Percentiles rank a stretch among this genome's conserved stretches.
Evolutionary conservation across 148 eudicot genomes (phyloP).

Genomic region (Talinum fruticosum): DNA sequence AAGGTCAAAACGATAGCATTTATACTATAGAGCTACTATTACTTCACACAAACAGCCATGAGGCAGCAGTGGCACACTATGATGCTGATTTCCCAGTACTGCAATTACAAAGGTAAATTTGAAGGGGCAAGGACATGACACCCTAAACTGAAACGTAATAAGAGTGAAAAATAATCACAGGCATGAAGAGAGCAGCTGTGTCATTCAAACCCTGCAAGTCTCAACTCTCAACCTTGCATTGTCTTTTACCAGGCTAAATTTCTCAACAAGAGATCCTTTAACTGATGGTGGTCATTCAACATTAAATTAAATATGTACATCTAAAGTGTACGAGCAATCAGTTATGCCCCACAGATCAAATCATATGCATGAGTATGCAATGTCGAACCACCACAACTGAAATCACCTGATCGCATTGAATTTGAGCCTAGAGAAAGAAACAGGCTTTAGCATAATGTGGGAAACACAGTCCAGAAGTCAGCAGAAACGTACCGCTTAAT

Average conservation of each 20-base stretch:
- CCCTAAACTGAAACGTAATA: too few relatives aligned
- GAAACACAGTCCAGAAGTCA: not conserved
- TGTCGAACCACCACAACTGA: not conserved
- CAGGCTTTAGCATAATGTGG: not conserved
- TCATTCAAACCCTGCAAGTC: not conserved
- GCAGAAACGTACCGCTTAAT: too few relatives aligned
- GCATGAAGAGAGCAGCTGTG: not conserved
- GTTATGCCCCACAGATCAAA: not conserved
- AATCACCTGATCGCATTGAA: not conserved
- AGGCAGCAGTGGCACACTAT: too few relatives aligned
- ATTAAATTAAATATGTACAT: too few relatives aligned
- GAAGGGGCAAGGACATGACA: too few relatives aligned
- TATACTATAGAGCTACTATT: too few relatives aligned
- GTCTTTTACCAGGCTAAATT: not conserved
- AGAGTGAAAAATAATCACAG: too few relatives aligned
- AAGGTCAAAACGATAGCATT: too few relatives aligned
- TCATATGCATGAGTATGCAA: not conserved
- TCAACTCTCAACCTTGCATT: not conserved
- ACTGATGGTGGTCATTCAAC: not conserved
- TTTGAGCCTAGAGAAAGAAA: not conserved
- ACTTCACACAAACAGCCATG: too few relatives aligned
- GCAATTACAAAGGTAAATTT: too few relatives aligned
- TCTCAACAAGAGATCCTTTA: not conserved
- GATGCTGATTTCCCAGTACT: too few relatives aligned
- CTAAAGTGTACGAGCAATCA: not conserved